phyloP scores from a whole-genome alignment of 2,329 filamentous ascomycete species.

The Phoma sp. region DNA sequence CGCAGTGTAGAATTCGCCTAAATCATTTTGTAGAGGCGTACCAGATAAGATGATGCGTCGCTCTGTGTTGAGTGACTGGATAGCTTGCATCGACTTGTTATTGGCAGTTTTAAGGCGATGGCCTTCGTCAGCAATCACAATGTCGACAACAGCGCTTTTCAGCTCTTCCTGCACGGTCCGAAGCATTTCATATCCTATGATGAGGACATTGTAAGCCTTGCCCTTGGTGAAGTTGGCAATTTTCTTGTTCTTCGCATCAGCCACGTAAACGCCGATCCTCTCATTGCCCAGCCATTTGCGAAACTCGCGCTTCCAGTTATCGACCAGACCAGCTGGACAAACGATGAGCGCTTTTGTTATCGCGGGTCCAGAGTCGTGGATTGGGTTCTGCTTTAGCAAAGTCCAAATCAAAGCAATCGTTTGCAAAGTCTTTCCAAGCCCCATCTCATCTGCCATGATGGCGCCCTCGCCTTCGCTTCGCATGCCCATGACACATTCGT shows the following conservation, averaged over 20 bases:
- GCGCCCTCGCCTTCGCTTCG: slow-evolving; percentile 70
- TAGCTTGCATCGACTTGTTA: slow-evolving; percentile 71
- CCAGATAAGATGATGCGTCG: slow-evolving; percentile 69
- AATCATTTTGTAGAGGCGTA: slow-evolving; percentile 71
- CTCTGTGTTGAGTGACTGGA: slow-evolving; percentile 67
- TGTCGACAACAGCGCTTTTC: slow-evolving; percentile 68
- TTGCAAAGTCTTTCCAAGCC: slow-evolving; percentile 74
- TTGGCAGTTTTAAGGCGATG: slow-evolving; percentile 71
- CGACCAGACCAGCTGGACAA: slow-evolving; percentile 73
- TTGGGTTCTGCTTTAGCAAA: slow-evolving; percentile 72
- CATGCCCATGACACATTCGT: slow-evolving; percentile 79
- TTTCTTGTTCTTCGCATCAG: slow-evolving; percentile 62
- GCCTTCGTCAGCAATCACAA: slow-evolving; percentile 73
- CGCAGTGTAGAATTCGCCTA: slow-evolving; percentile 70
- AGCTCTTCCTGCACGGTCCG: slow-evolving; percentile 69
- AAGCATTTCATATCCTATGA: slow-evolving; percentile 75
- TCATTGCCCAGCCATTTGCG: slow-evolving; percentile 76
- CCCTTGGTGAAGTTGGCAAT: slow-evolving; percentile 73
- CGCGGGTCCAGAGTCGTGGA: slow-evolving; percentile 64
- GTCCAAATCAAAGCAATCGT: slow-evolving; percentile 76
- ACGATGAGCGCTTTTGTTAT: slow-evolving; percentile 75
- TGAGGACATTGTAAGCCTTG: slow-evolving; percentile 72
- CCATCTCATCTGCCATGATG: slow-evolving; percentile 78
- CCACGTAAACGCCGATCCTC: slow-evolving; percentile 71
- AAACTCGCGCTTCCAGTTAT: slow-evolving; percentile 76